A percentile compares a stretch with the other conserved stretches of the same genome.
phyloP scores from a whole-genome alignment of 768 basidiomycete genomes.

The Albatrellus ellisii region DNA sequence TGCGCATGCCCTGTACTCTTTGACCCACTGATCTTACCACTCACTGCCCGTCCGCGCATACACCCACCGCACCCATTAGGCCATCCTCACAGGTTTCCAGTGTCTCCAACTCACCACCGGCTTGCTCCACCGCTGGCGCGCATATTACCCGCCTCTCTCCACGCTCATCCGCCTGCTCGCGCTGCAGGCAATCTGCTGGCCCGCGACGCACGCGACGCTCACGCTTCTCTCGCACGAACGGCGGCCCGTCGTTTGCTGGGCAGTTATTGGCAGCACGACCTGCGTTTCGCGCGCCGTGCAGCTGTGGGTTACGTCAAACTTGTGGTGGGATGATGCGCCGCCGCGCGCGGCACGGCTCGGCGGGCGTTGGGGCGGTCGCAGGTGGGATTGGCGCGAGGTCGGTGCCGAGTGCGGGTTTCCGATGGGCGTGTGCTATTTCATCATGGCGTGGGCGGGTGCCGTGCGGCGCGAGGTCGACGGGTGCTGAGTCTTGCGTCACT shows the following conservation, averaged over 20 bases:
- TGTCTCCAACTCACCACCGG: conserved; percentile 83
- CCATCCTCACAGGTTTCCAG: conserved; percentile 78
- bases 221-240: conserved; percentile 51
- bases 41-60: neutral
- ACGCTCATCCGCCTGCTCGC: conserved; percentile 88
- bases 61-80: conserved; percentile 27
- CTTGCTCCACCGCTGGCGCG: conserved; percentile 77
- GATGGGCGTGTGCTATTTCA: conserved; percentile 58
- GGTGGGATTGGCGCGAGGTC: conserved; percentile 77
- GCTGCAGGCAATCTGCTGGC: conserved; percentile 94
- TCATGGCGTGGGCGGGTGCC: conserved; percentile 61
- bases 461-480: conserved; percentile 26
- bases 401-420: conserved; percentile 58
- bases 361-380: conserved; percentile 40
- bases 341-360: conserved; percentile 10
- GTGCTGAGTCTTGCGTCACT: conserved; percentile 7
- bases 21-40: neutral
- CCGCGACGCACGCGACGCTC: conserved; percentile 79
- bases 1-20: conserved; percentile 21
- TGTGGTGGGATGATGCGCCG: conserved; percentile 22
- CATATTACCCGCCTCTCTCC: conserved; percentile 80
- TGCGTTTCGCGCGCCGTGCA: conserved; percentile 73
- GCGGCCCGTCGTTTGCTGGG: conserved; percentile 82
- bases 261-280: conserved; percentile 81
- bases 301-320: conserved; percentile 93